Conservation (phyloP, 805 yeast species). For the Yamadazyma nakazawae region DNA sequence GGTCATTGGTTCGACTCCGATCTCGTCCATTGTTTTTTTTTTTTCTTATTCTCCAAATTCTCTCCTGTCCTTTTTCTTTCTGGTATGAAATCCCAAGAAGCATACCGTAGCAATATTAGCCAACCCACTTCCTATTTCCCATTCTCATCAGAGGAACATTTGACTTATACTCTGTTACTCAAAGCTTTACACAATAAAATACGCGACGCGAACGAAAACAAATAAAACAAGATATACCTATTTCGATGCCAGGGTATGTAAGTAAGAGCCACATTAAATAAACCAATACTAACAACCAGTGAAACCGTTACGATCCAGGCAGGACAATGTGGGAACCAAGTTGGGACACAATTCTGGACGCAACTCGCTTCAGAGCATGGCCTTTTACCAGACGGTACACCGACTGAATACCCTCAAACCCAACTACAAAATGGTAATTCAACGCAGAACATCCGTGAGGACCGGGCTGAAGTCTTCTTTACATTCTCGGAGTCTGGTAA, state of each 20-base stretch:
- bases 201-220: constrained; percentile 4
- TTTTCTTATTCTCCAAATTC: neutral
- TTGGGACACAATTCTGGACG: constrained; percentile 90
- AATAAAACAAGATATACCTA: constrained; percentile 1
- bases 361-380: constrained; percentile 88
- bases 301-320: constrained; percentile 71
- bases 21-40: constrained; percentile 54
- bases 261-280: neutral
- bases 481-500: constrained; percentile 68
- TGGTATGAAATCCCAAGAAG: too few species aligned
- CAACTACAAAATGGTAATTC: constrained; percentile 14
- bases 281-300: constrained; percentile 32
- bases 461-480: constrained; percentile 82
- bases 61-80: too few species aligned
- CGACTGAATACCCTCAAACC: constrained; percentile 29
- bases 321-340: constrained; percentile 97
- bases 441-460: constrained; percentile 34
- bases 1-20: constrained; percentile 80
- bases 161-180: neutral
- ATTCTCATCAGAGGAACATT: too few species aligned
- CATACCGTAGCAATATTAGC: too few species aligned
- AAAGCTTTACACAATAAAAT: too few species aligned
- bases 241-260: constrained; percentile 23
- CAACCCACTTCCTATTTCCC: too few species aligned
- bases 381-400: constrained; percentile 61